Evolutionary conservation across 805 yeast genomes (phyloP).

Genomic region (Hemisphaericaspora nanyangensis): DNA sequence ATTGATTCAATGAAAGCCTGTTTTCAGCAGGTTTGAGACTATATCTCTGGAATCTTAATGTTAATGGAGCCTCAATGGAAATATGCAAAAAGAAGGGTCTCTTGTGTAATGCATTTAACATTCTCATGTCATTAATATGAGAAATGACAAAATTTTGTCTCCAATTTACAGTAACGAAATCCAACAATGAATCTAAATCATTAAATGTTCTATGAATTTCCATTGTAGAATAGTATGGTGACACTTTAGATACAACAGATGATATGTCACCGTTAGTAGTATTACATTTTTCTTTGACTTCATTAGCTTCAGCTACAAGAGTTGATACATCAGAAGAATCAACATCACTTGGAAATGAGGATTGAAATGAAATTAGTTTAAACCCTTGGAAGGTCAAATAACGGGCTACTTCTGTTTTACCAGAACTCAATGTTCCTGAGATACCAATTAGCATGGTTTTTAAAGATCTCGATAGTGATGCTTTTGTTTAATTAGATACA

Average conservation of each 20-base stretch:
- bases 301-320: background rate
- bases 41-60: constrained; percentile 41
- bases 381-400: constrained; percentile 57
- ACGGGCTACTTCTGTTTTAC: constrained; percentile 59
- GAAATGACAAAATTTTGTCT: constrained; percentile 54
- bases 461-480: too few relatives aligned
- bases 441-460: constrained; percentile 64
- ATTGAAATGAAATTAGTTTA: constrained; percentile 16
- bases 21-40: constrained; percentile 12
- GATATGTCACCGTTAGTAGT: background rate
- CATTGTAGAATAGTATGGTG: constrained; percentile 9
- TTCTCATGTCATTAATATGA: constrained; percentile 40
- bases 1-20: constrained; percentile 23
- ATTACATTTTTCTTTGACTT: background rate
- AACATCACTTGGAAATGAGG: background rate
- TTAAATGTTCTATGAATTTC: constrained; percentile 27
- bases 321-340: constrained; percentile 2
- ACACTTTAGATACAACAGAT: background rate
- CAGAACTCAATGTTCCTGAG: constrained; percentile 66
- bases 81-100: constrained; percentile 85
- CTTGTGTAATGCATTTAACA: constrained; percentile 48
- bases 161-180: constrained; percentile 68
- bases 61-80: constrained; percentile 69
- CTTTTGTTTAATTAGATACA: too few relatives aligned
- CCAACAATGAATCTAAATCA: constrained; percentile 44